A percentile compares a stretch with the other conserved stretches of the same genome.
phyloP scores from a whole-genome alignment of 176 grass and related monocot genomes.

The Avena insularis region DNA sequence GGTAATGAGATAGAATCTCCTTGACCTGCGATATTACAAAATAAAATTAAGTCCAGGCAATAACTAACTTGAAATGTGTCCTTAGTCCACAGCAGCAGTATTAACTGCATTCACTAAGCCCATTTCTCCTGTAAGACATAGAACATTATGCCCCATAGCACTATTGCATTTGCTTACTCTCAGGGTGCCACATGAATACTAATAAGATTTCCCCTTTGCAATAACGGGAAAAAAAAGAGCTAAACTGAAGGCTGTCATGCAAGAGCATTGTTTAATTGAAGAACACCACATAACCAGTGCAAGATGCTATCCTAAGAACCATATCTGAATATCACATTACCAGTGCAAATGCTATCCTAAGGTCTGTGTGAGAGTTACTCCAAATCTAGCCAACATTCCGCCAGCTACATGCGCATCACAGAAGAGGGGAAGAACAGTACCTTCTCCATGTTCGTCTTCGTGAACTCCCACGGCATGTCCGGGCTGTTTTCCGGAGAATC shows the following conservation, averaged over 20 bases:
- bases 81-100: not conserved
- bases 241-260: not conserved
- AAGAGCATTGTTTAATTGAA: not conserved
- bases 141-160: not conserved
- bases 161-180: not conserved
- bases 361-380: not conserved
- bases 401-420: not conserved
- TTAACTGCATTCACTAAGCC: conserved; percentile 20
- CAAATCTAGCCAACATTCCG: not conserved
- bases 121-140: not conserved
- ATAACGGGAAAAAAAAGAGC: not conserved
- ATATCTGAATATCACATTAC: not conserved
- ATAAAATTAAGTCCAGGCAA: not conserved
- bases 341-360: too few species aligned
- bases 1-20: conserved; percentile 87
- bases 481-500: conserved; percentile 91
- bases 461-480: conserved; percentile 75
- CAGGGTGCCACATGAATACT: not conserved
- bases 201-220: not conserved
- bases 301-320: conserved; percentile 15
- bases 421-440: conserved; percentile 34
- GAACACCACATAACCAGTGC: not conserved
- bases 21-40: conserved; percentile 56
- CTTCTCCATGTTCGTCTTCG: conserved; percentile 75
- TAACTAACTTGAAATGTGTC: not conserved